These are phyloP conservation scores for Ustilago xerochloae DNA, from an alignment of 1,284 basidiomycete genomes.

Conservation along the genomic window DNA sequence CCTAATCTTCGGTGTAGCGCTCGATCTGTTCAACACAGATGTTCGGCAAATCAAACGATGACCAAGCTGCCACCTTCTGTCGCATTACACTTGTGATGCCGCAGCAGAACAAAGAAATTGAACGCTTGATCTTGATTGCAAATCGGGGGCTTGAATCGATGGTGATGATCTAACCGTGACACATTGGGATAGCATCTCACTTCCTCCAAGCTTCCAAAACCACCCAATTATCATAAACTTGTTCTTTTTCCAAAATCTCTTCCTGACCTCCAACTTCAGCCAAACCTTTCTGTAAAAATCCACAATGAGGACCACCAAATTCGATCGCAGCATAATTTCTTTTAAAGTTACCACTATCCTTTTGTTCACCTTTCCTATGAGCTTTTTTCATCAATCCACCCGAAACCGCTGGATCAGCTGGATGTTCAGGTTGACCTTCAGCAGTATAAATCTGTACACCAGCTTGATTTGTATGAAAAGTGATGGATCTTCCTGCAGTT, in stretches of 20 bases:
- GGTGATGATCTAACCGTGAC: not conserved
- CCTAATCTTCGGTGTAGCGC: too few relatives aligned
- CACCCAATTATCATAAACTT: slow-evolving; percentile 58
- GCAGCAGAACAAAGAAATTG: too few relatives aligned
- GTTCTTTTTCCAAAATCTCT: slow-evolving; percentile 50
- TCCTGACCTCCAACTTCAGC: slow-evolving; percentile 43
- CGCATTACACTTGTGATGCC: too few relatives aligned
- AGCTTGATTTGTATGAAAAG: slow-evolving; percentile 57
- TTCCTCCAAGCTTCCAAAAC: slow-evolving; percentile 43
- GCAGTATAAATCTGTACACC: slow-evolving; percentile 61
- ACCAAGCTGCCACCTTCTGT: too few relatives aligned
- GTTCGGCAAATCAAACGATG: too few relatives aligned
- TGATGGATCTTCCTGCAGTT: slow-evolving; percentile 43
- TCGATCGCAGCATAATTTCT: slow-evolving; percentile 56
- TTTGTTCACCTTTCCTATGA: slow-evolving; percentile 37
- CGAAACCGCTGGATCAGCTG: slow-evolving; percentile 31
- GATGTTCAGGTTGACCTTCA: slow-evolving; percentile 40
- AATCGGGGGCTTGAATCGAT: not conserved
- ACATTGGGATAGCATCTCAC: not conserved
- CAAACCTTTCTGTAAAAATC: slow-evolving; percentile 48
- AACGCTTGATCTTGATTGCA: not conserved
- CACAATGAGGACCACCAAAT: slow-evolving; percentile 62
- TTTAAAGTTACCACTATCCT: slow-evolving; percentile 41
- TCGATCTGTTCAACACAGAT: too few relatives aligned
- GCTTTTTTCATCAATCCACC: slow-evolving; percentile 43